Percentiles rank a stretch among this genome's conserved stretches.
phyloP scores from a whole-genome alignment of 148 eudicot species.

The Rhododendron vialii region DNA sequence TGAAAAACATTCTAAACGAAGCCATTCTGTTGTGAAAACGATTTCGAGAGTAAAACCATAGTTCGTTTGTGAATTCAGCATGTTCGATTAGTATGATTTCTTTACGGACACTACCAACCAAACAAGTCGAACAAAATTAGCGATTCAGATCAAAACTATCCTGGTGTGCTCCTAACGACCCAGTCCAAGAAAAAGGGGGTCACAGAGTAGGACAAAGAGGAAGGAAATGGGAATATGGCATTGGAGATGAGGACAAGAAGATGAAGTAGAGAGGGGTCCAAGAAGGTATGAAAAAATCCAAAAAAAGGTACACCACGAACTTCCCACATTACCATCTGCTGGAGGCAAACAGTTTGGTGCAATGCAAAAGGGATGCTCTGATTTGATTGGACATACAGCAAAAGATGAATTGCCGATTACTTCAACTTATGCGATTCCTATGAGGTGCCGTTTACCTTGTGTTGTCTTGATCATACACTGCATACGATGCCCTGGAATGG shows the following conservation, averaged over 20 bases:
- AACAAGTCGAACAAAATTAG: not conserved
- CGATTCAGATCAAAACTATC: not conserved
- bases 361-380: not conserved
- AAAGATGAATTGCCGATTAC: not conserved
- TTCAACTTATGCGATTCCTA: not conserved
- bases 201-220: not conserved
- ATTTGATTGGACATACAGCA: slow-evolving; percentile 8
- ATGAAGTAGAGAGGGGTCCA: not conserved
- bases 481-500: not conserved
- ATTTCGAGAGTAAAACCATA: no score
- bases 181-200: no score
- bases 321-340: not conserved
- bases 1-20: no score
- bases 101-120: not conserved
- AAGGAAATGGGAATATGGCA: not conserved
- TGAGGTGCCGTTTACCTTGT: not conserved
- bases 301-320: not conserved
- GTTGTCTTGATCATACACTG: not conserved
- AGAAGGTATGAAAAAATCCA: not conserved
- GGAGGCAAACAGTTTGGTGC: not conserved
- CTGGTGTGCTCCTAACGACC: no score
- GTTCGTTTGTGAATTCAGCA: no score
- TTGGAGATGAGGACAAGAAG: slow-evolving; percentile 9
- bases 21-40: no score
- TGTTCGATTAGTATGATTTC: no score